Conservation (phyloP, 495 filamentous ascomycete genomes). For the Sphaerosporella brunnea region DNA sequence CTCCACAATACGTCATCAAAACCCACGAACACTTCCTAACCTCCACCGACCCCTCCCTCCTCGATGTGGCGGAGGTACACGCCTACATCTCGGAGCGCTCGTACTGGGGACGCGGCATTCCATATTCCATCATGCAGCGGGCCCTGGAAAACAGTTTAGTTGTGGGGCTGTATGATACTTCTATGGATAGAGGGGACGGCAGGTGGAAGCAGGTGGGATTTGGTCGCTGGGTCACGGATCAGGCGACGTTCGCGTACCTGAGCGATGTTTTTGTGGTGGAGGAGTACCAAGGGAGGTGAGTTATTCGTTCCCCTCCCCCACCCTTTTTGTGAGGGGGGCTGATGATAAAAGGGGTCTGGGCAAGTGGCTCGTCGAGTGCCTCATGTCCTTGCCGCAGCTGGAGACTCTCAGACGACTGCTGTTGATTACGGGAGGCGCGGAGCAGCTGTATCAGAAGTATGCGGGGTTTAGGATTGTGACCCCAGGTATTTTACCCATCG, state of each 20-base stretch:
- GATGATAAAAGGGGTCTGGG: conserved; percentile 3
- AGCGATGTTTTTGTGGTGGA: conserved; percentile 3
- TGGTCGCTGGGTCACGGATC: conserved; percentile 2
- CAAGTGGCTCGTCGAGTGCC: background rate
- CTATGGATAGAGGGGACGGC: background rate
- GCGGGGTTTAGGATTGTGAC: background rate
- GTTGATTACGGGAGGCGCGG: conserved; percentile 1
- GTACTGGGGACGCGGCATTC: background rate
- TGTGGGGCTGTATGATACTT: background rate
- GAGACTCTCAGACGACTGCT: background rate
- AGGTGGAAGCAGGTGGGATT: background rate
- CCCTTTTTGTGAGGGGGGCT: background rate
- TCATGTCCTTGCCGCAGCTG: background rate
- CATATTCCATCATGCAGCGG: background rate
- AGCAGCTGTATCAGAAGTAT: conserved; percentile 1
- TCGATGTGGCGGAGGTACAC: background rate
- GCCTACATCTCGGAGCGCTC: background rate
- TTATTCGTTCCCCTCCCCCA: no score
- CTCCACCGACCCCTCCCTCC: background rate
- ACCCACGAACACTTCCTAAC: no score
- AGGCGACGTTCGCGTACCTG: conserved; percentile 2
- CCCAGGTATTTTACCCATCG: background rate
- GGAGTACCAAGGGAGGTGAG: conserved; percentile 3
- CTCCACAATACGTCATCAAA: no score
- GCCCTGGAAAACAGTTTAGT: background rate